phyloP scores from a whole-genome alignment of 179 eudicot species.

The Vitellaria paradoxa region DNA sequence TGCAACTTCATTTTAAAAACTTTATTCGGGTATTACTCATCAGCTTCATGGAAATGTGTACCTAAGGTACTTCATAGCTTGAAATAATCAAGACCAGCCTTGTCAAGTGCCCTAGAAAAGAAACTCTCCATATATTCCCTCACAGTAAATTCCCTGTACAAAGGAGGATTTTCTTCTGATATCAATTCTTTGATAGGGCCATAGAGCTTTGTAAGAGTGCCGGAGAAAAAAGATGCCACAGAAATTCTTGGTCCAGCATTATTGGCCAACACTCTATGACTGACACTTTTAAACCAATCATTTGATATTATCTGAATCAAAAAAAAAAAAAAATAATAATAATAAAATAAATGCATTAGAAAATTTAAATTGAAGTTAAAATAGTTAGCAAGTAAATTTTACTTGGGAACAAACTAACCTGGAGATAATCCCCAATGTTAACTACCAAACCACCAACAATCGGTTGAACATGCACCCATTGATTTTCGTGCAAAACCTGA shows the following conservation, averaged over 20 bases:
- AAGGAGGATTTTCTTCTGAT: conserved; percentile 21
- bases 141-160: conserved; percentile 12
- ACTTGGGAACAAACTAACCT: conserved; percentile 2
- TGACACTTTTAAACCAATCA: conserved; percentile 24
- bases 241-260: background rate
- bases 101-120: background rate
- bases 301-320: conserved; percentile 24
- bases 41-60: background rate
- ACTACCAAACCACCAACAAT: conserved; percentile 15
- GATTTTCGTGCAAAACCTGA: conserved; percentile 9
- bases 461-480: conserved; percentile 6
- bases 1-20: background rate
- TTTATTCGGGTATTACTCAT: background rate
- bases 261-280: conserved; percentile 23
- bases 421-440: too few species aligned
- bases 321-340: background rate
- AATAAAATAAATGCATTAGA: background rate
- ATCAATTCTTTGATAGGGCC: conserved; percentile 26
- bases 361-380: too few species aligned
- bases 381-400: too few species aligned
- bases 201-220: conserved; percentile 10
- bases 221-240: conserved; percentile 22
- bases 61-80: background rate
- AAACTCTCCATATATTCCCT: background rate
- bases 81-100: background rate